Percentiles rank a stretch among this genome's conserved stretches.
These are phyloP conservation scores for Radiomyces spectabilis DNA, from an alignment of 192 early-diverging fungal species.

Conservation along the genomic window DNA sequence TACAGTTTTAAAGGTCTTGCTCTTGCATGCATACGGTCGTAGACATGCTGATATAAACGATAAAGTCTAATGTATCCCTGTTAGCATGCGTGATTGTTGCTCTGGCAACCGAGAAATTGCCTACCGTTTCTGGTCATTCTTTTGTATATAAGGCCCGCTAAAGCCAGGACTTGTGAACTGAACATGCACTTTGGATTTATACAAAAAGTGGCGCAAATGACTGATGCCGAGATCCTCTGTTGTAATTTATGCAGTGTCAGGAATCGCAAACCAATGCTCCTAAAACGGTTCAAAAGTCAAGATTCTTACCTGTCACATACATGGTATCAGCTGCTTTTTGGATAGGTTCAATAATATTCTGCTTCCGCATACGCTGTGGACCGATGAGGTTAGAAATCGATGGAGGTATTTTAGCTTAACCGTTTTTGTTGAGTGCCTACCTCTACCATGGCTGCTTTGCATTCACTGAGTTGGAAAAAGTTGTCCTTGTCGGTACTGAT, in stretches of 20 bases:
- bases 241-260: too few relatives aligned
- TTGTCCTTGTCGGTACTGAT: slow-evolving; percentile 76
- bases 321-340: slow-evolving; percentile 36
- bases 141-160: slow-evolving; percentile 48
- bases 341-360: slow-evolving; percentile 29
- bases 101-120: neutral
- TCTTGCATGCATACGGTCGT: slow-evolving; percentile 47
- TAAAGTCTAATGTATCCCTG: slow-evolving; percentile 29
- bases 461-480: slow-evolving; percentile 73
- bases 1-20: slow-evolving; percentile 45
- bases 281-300: too few relatives aligned
- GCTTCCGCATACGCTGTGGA: slow-evolving; percentile 10
- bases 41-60: slow-evolving; percentile 52
- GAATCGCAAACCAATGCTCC: too few relatives aligned
- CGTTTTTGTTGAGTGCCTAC: slow-evolving; percentile 19
- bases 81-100: neutral
- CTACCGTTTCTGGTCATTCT: slow-evolving; percentile 43
- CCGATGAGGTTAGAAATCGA: neutral
- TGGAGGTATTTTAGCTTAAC: neutral
- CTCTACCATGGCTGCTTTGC: slow-evolving; percentile 56
- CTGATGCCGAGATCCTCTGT: slow-evolving; percentile 57
- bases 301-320: slow-evolving; percentile 38
- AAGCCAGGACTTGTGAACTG: slow-evolving; percentile 63
- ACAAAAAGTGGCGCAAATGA: slow-evolving; percentile 65
- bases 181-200: slow-evolving; percentile 49